phyloP scores from a whole-genome alignment of 2,329 filamentous ascomycete genomes.

The Cladophialophora exuberans region DNA sequence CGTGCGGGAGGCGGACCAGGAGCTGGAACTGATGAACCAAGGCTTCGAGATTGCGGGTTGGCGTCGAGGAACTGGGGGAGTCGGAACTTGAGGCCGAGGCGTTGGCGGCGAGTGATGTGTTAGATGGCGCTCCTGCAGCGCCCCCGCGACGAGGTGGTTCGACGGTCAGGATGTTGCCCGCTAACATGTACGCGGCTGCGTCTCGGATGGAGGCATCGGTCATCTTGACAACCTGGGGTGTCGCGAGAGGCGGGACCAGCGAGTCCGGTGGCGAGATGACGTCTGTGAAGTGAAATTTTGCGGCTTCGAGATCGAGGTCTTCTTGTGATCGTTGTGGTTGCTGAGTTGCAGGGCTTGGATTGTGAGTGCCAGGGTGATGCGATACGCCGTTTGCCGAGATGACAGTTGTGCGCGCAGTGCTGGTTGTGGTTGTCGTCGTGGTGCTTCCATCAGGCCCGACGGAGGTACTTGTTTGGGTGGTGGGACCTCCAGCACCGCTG shows the following conservation, averaged over 20 bases:
- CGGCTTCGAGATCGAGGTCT: slow-evolving; percentile 23
- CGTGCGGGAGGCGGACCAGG: slow-evolving; percentile 73
- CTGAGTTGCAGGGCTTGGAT: neutral
- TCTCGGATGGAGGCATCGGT: slow-evolving; percentile 17
- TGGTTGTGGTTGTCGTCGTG: slow-evolving; percentile 31
- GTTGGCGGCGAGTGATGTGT: neutral
- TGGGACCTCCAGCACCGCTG: no score
- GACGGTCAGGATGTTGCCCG: slow-evolving; percentile 28
- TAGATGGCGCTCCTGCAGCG: neutral
- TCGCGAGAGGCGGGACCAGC: slow-evolving; percentile 16
- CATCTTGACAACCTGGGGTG: slow-evolving; percentile 12
- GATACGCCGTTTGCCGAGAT: no score
- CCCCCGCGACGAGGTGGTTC: neutral
- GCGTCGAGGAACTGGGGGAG: neutral
- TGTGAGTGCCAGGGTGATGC: no score
- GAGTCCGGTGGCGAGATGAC: slow-evolving; percentile 42
- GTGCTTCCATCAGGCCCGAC: slow-evolving; percentile 9
- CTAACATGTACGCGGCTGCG: slow-evolving; percentile 28
- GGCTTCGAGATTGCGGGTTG: slow-evolving; percentile 4
- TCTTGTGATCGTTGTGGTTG: neutral
- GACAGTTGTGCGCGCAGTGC: neutral
- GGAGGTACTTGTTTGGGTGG: neutral
- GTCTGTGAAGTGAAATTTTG: slow-evolving; percentile 54
- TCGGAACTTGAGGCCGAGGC: neutral
- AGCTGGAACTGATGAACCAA: slow-evolving; percentile 70